phyloP scores from a whole-genome alignment of 75 land plant genomes.

The Selaginella tamariscina region DNA sequence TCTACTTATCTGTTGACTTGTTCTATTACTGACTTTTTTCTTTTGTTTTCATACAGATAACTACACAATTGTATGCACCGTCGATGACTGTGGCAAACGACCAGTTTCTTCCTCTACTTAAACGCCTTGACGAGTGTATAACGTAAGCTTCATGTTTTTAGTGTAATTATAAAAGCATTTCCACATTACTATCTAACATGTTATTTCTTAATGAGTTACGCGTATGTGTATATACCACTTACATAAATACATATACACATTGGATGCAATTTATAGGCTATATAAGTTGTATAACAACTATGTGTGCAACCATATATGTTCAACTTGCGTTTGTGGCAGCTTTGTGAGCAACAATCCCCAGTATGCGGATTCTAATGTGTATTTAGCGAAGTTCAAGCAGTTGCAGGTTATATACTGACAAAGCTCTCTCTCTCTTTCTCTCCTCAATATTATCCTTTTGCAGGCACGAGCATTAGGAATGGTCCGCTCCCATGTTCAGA shows the following conservation, averaged over 20 bases:
- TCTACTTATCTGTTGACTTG: not conserved
- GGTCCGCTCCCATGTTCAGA: slow-evolving; percentile 81
- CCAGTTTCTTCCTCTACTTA: slow-evolving; percentile 73
- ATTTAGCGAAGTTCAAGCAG: slow-evolving; percentile 86
- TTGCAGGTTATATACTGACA: slow-evolving; percentile 70
- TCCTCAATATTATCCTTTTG: slow-evolving; percentile 11
- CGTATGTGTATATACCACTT: too few species aligned
- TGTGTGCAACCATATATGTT: too few species aligned
- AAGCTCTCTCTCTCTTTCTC: not conserved
- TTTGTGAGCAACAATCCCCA: slow-evolving; percentile 88
- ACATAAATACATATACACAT: too few species aligned
- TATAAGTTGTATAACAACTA: too few species aligned
- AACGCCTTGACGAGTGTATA: slow-evolving; percentile 94
- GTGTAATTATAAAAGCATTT: not conserved
- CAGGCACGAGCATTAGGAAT: slow-evolving; percentile 93
- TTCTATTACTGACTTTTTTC: too few species aligned
- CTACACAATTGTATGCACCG: slow-evolving; percentile 73
- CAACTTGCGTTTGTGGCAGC: slow-evolving; percentile 25
- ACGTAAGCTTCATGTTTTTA: slow-evolving; percentile 34
- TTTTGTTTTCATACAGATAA: too few species aligned
- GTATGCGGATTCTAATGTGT: slow-evolving; percentile 92
- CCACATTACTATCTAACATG: not conserved
- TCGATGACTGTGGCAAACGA: slow-evolving; percentile 74
- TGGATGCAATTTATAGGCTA: too few species aligned
- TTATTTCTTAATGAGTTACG: too few species aligned